phyloP scores from a whole-genome alignment of 352 stramenopile species.

The Globisporangium middletonii region DNA sequence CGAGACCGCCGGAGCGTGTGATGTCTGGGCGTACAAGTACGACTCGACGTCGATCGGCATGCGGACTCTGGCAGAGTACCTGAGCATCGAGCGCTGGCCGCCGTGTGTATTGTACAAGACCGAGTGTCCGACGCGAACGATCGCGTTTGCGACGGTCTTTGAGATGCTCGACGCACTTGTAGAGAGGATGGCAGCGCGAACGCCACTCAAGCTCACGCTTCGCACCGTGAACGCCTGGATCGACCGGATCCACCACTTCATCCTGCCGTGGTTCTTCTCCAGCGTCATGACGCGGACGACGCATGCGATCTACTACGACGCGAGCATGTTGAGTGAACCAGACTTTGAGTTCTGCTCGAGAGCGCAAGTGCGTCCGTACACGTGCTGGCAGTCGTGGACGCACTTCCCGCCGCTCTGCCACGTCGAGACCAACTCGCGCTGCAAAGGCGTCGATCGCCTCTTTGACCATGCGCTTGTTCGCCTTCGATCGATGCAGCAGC shows the following conservation, averaged over 20 bases:
- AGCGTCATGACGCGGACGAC: slow-evolving; percentile 3
- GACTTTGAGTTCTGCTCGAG: slow-evolving; percentile 1
- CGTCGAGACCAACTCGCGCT: not conserved
- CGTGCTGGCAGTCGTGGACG: slow-evolving; percentile 9
- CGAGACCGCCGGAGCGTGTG: not conserved
- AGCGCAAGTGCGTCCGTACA: not conserved
- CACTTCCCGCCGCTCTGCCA: slow-evolving; percentile 2
- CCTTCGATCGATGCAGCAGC: not conserved
- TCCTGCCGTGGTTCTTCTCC: slow-evolving; percentile 20
- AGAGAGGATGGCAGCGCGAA: not conserved
- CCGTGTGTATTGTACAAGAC: slow-evolving; percentile 7
- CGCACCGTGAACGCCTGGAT: slow-evolving; percentile 4
- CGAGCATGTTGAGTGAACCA: not conserved
- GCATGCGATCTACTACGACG: slow-evolving; percentile 15
- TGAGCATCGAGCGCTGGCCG: slow-evolving; percentile 2
- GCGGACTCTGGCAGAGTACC: slow-evolving; percentile 4
- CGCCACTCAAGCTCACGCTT: slow-evolving; percentile 1
- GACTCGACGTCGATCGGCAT: slow-evolving; percentile 8
- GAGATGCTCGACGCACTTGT: slow-evolving; percentile 9
- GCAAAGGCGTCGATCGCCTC: not conserved
- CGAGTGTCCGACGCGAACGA: not conserved
- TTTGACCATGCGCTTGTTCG: slow-evolving; percentile 1
- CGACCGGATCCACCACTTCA: slow-evolving; percentile 1
- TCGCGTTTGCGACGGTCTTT: no score
- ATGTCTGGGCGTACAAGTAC: slow-evolving; percentile 13